These are phyloP conservation scores for Mercurialis annua DNA, from an alignment of 345 rosid species.

Conservation along the genomic window DNA sequence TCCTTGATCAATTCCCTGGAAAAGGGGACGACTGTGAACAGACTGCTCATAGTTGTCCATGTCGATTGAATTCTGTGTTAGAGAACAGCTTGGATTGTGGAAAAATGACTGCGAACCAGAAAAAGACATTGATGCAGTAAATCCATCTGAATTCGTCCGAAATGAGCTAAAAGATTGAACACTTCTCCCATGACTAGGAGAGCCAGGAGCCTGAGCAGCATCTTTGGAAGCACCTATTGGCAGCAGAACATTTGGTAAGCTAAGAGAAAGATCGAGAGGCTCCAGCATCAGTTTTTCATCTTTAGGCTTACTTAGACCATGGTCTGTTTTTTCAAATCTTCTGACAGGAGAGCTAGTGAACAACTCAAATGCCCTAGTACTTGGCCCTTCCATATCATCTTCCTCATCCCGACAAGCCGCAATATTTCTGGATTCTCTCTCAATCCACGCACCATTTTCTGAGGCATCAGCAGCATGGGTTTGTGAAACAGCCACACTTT, in stretches of 20 bases:
- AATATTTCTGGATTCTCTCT: slow-evolving; percentile 37
- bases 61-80: slow-evolving; percentile 62
- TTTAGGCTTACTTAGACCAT: slow-evolving; percentile 44
- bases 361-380: slow-evolving; percentile 80
- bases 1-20: slow-evolving; percentile 67
- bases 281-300: slow-evolving; percentile 63
- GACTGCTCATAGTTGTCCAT: slow-evolving; percentile 85
- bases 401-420: slow-evolving; percentile 29
- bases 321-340: slow-evolving; percentile 47
- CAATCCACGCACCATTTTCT: slow-evolving; percentile 39
- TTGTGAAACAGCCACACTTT: slow-evolving; percentile 48
- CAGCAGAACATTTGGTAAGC: slow-evolving; percentile 81
- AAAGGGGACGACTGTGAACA: slow-evolving; percentile 91
- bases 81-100: slow-evolving; percentile 98
- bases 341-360: slow-evolving; percentile 73
- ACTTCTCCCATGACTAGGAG: slow-evolving; percentile 78
- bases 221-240: slow-evolving; percentile 63
- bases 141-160: slow-evolving; percentile 73
- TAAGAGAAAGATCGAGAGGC: slow-evolving; percentile 89
- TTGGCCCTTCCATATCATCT: slow-evolving; percentile 71
- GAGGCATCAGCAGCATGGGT: slow-evolving; percentile 29
- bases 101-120: slow-evolving; percentile 91
- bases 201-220: slow-evolving; percentile 47
- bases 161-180: slow-evolving; percentile 73
- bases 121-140: slow-evolving; percentile 85